These are phyloP conservation scores for Beauveria bassiana DNA, from an alignment of 2,329 filamentous ascomycete genomes.

Conservation along the genomic window DNA sequence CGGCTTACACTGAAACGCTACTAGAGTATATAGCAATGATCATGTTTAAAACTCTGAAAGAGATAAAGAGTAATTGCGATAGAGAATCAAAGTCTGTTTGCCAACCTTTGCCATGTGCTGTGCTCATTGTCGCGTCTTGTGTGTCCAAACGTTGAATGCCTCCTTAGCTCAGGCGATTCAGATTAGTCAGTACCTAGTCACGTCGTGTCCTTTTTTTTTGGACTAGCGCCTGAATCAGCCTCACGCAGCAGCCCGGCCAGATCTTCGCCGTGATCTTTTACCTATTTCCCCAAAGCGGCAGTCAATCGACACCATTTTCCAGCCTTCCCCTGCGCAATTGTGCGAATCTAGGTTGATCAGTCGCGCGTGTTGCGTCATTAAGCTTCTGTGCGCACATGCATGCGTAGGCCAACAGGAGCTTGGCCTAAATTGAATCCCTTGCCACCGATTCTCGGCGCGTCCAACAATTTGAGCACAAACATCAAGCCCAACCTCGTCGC, in stretches of 20 bases:
- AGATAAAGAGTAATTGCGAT: no score
- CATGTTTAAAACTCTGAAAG: no score
- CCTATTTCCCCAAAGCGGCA: neutral
- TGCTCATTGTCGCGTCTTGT: no score
- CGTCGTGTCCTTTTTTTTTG: neutral
- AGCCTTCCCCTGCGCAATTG: neutral
- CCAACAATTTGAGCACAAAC: neutral
- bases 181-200: neutral
- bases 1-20: no score
- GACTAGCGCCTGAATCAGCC: neutral
- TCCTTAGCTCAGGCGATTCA: no score
- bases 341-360: neutral
- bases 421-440: constrained; percentile 8
- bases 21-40: no score
- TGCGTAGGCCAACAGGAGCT: constrained; percentile 3
- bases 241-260: constrained; percentile 5
- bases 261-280: constrained; percentile 2
- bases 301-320: neutral
- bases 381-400: constrained; percentile 6
- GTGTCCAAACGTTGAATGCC: no score
- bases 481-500: neutral
- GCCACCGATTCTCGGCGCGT: neutral
- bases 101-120: no score
- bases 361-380: neutral
- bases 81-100: no score